Conservation (phyloP, 208 protist species). For the Tritrichomonas foetus region DNA sequence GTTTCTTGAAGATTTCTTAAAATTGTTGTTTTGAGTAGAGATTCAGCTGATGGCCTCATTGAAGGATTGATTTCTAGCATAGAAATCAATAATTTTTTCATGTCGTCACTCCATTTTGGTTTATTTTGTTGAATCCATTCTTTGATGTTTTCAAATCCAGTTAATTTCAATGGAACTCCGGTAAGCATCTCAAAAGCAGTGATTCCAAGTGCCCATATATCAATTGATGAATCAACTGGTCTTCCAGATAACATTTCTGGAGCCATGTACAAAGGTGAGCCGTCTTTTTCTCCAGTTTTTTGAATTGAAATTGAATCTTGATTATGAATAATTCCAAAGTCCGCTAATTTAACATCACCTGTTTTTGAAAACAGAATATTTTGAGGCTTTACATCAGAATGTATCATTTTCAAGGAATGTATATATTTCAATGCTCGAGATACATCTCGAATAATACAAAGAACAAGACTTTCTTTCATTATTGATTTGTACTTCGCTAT, state of each 20-base stretch:
- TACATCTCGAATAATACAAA: not conserved
- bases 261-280: not conserved
- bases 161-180: not conserved
- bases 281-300: not conserved
- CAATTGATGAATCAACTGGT: not conserved
- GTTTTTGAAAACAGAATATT: not conserved
- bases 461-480: not conserved
- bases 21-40: too few species aligned
- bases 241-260: not conserved
- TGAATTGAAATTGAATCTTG: not conserved
- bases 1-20: too few species aligned
- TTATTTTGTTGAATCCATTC: not conserved
- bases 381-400: constrained; percentile 19
- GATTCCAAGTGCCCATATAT: constrained; percentile 13
- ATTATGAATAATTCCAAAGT: not conserved
- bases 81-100: too few species aligned
- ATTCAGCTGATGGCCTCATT: too few species aligned
- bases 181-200: not conserved
- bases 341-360: not conserved
- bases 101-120: not conserved
- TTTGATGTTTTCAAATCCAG: not conserved
- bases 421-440: not conserved
- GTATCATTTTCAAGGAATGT: not conserved
- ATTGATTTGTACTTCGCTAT: not conserved
- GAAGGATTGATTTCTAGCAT: too few species aligned